A percentile compares a stretch with the other conserved stretches of the same genome.
Conservation (phyloP, 2,329 filamentous ascomycete genomes). For the Aspergillus arachidicola region DNA sequence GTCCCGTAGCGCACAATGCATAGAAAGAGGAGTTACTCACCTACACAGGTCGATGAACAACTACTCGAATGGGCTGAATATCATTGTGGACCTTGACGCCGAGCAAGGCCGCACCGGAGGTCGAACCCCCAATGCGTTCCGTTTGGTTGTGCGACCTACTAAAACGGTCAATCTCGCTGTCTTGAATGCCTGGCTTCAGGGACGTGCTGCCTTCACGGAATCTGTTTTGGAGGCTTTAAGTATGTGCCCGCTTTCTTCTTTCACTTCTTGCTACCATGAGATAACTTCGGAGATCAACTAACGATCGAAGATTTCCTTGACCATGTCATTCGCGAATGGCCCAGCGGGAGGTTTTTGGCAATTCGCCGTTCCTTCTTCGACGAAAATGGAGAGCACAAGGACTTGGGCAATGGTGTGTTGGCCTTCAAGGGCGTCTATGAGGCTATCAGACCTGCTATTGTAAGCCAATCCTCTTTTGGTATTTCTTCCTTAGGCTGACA, state of each 20-base stretch:
- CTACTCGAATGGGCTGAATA: constrained; percentile 51
- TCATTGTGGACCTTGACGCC: constrained; percentile 72
- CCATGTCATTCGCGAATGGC: constrained; percentile 80
- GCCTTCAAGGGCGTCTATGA: constrained; percentile 89
- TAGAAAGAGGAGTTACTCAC: constrained; percentile 37
- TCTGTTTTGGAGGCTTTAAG: constrained; percentile 77
- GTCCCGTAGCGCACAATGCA: constrained; percentile 22
- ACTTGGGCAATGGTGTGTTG: constrained; percentile 68
- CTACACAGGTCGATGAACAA: constrained; percentile 39
- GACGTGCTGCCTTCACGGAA: constrained; percentile 63
- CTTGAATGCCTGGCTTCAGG: constrained; percentile 67
- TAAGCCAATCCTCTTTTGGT: constrained; percentile 31
- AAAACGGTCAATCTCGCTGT: constrained; percentile 69
- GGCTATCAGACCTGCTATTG: constrained; percentile 74
- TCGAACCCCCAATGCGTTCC: constrained; percentile 55
- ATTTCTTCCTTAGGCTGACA: constrained; percentile 26
- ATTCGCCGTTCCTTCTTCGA: constrained; percentile 87
- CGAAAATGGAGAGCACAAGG: constrained; percentile 48
- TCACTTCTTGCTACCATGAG: background rate
- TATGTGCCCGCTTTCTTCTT: constrained; percentile 37
- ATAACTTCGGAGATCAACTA: constrained; percentile 3
- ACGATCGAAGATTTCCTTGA: constrained; percentile 71
- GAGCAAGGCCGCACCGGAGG: constrained; percentile 55
- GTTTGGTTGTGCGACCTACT: constrained; percentile 65
- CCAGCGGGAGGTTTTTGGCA: constrained; percentile 65